Conservation (phyloP, 2,329 filamentous ascomycete genomes). For the Phaeosphaeriaceae sp. region DNA sequence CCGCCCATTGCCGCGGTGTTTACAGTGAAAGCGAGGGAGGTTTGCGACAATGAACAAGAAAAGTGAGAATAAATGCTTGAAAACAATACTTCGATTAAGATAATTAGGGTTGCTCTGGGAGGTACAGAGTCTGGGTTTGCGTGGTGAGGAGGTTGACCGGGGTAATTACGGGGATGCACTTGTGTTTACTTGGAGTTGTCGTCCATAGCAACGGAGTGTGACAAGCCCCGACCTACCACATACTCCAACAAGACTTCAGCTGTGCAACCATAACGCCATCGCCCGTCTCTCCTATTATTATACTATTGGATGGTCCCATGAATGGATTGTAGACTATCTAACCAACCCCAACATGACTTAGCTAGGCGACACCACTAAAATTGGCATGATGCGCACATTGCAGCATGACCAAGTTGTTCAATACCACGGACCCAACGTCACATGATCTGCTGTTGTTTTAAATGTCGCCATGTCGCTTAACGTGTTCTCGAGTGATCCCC, state of each 20-base stretch:
- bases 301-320: too few relatives aligned
- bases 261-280: not conserved
- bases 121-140: constrained; percentile 27
- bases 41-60: constrained; percentile 13
- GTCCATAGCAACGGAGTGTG: constrained; percentile 33
- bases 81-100: constrained; percentile 23
- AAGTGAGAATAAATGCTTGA: constrained; percentile 21
- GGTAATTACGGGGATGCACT: constrained; percentile 19
- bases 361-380: too few relatives aligned
- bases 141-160: constrained; percentile 31
- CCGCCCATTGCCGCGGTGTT: constrained; percentile 62
- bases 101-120: constrained; percentile 20
- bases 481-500: too few relatives aligned
- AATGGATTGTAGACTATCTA: too few relatives aligned
- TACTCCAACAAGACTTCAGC: not conserved
- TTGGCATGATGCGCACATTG: too few relatives aligned
- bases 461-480: too few relatives aligned
- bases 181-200: constrained; percentile 28
- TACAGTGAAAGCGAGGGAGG: constrained; percentile 29
- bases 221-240: constrained; percentile 19
- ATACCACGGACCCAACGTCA: too few relatives aligned
- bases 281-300: not conserved
- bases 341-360: too few relatives aligned
- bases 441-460: too few relatives aligned
- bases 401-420: too few relatives aligned